These are phyloP conservation scores for Sclerotinia nivalis DNA, from an alignment of 2,329 filamentous ascomycete genomes.

Conservation along the genomic window DNA sequence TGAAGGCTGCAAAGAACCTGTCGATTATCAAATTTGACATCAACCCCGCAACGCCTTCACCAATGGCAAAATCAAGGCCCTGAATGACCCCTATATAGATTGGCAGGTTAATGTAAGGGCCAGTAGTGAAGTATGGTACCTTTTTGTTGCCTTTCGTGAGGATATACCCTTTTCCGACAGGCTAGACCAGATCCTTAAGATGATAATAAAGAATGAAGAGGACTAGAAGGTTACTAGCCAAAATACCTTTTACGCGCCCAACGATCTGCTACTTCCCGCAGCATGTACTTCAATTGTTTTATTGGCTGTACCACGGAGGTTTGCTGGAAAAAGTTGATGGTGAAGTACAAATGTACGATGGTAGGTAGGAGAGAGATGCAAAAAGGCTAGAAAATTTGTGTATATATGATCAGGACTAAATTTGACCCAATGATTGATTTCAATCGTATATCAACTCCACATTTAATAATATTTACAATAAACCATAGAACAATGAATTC, in stretches of 20 bases:
- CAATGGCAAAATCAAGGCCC: background rate
- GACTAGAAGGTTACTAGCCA: conserved; percentile 40
- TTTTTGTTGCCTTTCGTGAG: conserved; percentile 19
- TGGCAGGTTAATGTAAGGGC: background rate
- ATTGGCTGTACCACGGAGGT: conserved; percentile 7
- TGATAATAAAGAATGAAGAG: conserved; percentile 21
- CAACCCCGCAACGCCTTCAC: conserved; percentile 7
- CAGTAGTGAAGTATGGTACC: conserved; percentile 4
- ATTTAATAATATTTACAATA: background rate
- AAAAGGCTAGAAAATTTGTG: conserved; percentile 10
- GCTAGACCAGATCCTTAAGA: conserved; percentile 9
- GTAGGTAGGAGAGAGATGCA: background rate
- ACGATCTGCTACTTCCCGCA: conserved; percentile 52
- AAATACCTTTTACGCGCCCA: conserved; percentile 50
- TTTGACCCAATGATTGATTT: background rate
- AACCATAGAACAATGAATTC: conserved; percentile 4
- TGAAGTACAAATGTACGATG: background rate
- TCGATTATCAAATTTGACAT: conserved; percentile 8
- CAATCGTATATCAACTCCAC: background rate
- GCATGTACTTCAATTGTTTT: conserved; percentile 48
- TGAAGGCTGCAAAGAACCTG: background rate
- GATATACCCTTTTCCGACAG: conserved; percentile 5
- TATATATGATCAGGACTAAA: background rate
- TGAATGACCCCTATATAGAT: background rate
- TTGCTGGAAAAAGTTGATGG: background rate